phyloP scores from a whole-genome alignment of 805 yeast species.

The Candida silvatica region DNA sequence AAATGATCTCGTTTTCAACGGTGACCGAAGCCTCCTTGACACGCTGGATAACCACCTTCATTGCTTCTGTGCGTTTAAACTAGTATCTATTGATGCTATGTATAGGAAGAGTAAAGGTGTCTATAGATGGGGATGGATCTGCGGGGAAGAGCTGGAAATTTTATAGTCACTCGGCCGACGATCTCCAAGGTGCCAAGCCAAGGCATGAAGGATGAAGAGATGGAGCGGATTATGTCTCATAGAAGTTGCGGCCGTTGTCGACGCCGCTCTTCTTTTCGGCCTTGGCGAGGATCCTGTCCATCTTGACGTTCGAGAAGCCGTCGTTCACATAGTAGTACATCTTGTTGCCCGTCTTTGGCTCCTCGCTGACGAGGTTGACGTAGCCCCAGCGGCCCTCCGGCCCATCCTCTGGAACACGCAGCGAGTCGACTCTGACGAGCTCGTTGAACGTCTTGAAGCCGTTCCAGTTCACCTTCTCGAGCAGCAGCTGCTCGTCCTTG shows the following conservation, averaged over 20 bases:
- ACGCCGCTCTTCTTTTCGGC: constrained; percentile 60
- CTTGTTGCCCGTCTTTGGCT: constrained; percentile 25
- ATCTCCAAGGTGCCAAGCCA: too few species aligned
- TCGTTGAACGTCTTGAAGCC: constrained; percentile 63
- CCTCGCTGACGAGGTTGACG: constrained; percentile 37
- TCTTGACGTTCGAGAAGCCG: constrained; percentile 70
- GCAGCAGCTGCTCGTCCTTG: constrained; percentile 52
- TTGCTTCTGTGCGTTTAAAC: constrained; percentile 17
- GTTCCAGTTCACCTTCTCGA: constrained; percentile 58
- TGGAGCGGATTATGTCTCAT: constrained; percentile 4
- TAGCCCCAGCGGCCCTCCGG: constrained; percentile 35
- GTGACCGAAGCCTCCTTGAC: constrained; percentile 86
- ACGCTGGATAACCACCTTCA: constrained; percentile 88
- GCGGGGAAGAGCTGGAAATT: too few species aligned
- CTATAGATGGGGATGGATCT: too few species aligned
- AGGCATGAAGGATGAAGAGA: too few species aligned
- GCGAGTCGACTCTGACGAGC: constrained; percentile 40
- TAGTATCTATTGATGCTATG: not conserved
- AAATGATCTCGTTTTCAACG: constrained; percentile 62
- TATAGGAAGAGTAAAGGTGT: too few species aligned
- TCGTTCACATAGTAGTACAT: constrained; percentile 53
- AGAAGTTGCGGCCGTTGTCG: constrained; percentile 52
- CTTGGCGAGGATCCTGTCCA: constrained; percentile 85
- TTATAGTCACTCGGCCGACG: not conserved
- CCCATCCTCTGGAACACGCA: constrained; percentile 29